Percentiles rank a stretch among this genome's conserved stretches.
Conservation (phyloP, 78 protist genomes). For the Creolimax fragrantissima region DNA sequence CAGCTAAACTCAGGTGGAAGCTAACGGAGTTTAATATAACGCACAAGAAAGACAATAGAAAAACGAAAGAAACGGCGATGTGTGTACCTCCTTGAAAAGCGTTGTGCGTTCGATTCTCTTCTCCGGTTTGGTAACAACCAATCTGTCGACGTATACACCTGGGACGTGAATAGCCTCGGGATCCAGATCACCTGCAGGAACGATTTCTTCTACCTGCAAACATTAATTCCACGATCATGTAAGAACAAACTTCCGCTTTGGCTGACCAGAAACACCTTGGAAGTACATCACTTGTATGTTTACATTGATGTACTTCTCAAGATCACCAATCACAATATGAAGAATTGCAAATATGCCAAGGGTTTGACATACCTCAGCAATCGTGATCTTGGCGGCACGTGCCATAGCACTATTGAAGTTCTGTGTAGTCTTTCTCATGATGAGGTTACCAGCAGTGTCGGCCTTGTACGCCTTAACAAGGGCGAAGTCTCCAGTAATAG, state of each 20-base stretch:
- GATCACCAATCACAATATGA: too few relatives aligned
- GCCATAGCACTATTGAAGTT: slow-evolving; percentile 85
- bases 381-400: slow-evolving; percentile 66
- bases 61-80: too few relatives aligned
- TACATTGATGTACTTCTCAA: not conserved
- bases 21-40: too few relatives aligned
- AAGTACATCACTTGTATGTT: not conserved
- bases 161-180: slow-evolving; percentile 82
- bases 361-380: slow-evolving; percentile 82
- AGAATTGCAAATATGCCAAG: too few relatives aligned
- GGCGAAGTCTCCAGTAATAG: slow-evolving; percentile 77
- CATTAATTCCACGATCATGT: too few relatives aligned
- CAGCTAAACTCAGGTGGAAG: too few relatives aligned
- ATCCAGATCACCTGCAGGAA: slow-evolving; percentile 61
- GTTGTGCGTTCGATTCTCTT: slow-evolving; percentile 66
- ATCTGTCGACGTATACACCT: slow-evolving; percentile 75
- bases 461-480: slow-evolving; percentile 85
- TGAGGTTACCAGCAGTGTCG: slow-evolving; percentile 78
- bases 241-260: too few relatives aligned
- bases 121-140: slow-evolving; percentile 47
- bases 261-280: too few relatives aligned
- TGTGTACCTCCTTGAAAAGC: not conserved
- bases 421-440: slow-evolving; percentile 73
- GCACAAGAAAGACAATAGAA: too few relatives aligned
- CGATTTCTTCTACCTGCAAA: slow-evolving; percentile 76